phyloP scores from a whole-genome alignment of 2,329 filamentous ascomycete genomes.

The Sphaceloma murrayae region DNA sequence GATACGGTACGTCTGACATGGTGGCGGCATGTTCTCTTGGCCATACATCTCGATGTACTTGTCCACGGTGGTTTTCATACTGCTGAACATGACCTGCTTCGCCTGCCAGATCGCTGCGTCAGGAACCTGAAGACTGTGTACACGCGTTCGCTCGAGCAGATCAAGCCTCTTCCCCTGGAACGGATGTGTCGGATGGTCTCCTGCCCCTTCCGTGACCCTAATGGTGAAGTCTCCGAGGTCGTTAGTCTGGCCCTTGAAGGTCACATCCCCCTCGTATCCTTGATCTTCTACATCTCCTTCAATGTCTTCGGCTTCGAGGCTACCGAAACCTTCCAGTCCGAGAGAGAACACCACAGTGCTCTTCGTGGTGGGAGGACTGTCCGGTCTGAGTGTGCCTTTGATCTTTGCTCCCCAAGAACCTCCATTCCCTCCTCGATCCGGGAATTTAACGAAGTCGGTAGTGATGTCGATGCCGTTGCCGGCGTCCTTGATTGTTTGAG shows the following conservation, averaged over 20 bases:
- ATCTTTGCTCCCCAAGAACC: constrained; percentile 89
- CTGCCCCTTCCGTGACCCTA: constrained; percentile 59
- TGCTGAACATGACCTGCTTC: constrained; percentile 56
- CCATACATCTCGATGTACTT: constrained; percentile 49
- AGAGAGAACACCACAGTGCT: constrained; percentile 76
- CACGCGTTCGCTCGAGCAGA: constrained; percentile 64
- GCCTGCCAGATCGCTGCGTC: constrained; percentile 72
- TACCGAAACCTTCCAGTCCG: constrained; percentile 65
- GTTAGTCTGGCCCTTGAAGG: constrained; percentile 58
- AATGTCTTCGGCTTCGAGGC: constrained; percentile 50
- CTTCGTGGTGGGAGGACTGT: constrained; percentile 55
- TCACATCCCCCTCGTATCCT: constrained; percentile 53
- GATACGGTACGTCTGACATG: constrained; percentile 77
- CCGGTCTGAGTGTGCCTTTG: constrained; percentile 66
- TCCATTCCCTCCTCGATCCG: constrained; percentile 64
- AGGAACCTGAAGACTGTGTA: constrained; percentile 59
- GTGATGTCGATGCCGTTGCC: constrained; percentile 83
- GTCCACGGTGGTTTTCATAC: constrained; percentile 56
- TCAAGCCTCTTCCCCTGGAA: constrained; percentile 60
- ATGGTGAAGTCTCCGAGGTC: constrained; percentile 73
- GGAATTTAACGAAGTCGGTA: constrained; percentile 87
- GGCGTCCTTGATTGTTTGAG: constrained; percentile 83
- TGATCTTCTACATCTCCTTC: constrained; percentile 42
- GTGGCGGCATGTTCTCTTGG: constrained; percentile 61
- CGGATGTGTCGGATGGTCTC: constrained; percentile 43